Base-by-base conservation (phyloP, 805 yeast genomes). In the Wickerhamiella domercqiae region DNA sequence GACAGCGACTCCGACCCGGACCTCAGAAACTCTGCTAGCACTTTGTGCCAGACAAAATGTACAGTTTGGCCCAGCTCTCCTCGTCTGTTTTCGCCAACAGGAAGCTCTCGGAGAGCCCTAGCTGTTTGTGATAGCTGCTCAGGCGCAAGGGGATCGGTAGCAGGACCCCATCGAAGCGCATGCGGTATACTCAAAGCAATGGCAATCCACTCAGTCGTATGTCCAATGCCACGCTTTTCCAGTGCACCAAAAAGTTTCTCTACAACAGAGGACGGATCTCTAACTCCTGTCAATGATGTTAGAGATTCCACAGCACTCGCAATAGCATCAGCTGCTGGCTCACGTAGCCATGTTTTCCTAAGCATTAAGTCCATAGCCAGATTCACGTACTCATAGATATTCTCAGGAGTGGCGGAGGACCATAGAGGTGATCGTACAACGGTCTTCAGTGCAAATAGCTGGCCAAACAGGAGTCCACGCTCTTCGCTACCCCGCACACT, bases 271-370 rank as follows among this genome's bases (percentile, higher is more conserved):
- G 41, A 15, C 25, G 47, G 36, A 24, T 24, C 26, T n/a, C n/a
- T n/a, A n/a, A 9, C 33, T 14, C n/a, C n/a, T n/a, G n/a, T n/a
- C 11, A 24, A 13, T 9, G 11, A 9, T 9, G 26, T 9, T 13
- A 24, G 13, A 9, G 26, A 24, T 24, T 30, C 21, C n/a, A 72
- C 47, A 3, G 78, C 64, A 37, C 70, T 74, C 47, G 68, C 71
- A 34, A 86, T 61, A 1, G 93, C 78, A 50, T 66, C 80, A 48
- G 80, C 64, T 29, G 82, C 66, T 3, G 93, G 73, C 56, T 87
- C 95, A 42, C 93, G 64, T 30, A 86, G 68, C 96, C 96, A 86
- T 1, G 80, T 70, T 54, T 86, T 87, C 25, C 61, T 46, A 11
- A 62, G 54, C 0, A 93, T 68, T 39, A 86, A 61, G 18, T 69